These are phyloP conservation scores for Starmerella powellii DNA, from an alignment of 805 yeast genomes.

Conservation along the genomic window DNA sequence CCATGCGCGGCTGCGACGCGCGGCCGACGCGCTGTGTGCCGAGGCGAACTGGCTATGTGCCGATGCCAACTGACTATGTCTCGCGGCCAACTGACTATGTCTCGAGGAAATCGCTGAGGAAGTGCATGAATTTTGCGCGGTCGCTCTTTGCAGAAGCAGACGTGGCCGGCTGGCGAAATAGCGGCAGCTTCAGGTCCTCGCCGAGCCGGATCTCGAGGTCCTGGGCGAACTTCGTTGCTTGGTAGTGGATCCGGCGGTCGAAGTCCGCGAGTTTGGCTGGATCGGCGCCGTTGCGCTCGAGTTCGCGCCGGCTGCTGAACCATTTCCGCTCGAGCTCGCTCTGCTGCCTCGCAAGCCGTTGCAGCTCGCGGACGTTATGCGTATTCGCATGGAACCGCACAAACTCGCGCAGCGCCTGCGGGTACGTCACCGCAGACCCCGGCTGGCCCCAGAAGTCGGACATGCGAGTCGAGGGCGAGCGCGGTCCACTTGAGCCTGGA, in stretches of 20 bases:
- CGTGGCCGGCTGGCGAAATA: neutral
- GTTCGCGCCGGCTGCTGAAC: conserved; percentile 5
- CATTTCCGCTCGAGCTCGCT: conserved; percentile 41
- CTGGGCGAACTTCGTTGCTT: conserved; percentile 3
- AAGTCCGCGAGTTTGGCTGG: conserved; percentile 9
- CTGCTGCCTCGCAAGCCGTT: conserved; percentile 37
- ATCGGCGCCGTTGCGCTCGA: conserved; percentile 6
- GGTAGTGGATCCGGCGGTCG: conserved; percentile 10
- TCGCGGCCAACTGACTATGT: no score
- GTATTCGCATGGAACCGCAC: conserved; percentile 1
- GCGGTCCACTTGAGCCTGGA: no score
- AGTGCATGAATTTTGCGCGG: conserved; percentile 6
- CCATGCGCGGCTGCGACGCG: no score
- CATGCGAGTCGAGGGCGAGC: no score
- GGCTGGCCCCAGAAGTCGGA: conserved; percentile 4
- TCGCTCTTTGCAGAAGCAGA: conserved; percentile 2
- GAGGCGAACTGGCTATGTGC: no score
- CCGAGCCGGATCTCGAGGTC: conserved; percentile 3
- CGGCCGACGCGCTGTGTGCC: no score
- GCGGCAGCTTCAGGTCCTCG: conserved; percentile 5
- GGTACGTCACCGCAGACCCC: conserved; percentile 1
- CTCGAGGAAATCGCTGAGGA: conserved; percentile 5
- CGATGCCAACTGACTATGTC: no score
- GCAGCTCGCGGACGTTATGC: neutral
- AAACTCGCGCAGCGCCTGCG: conserved; percentile 11